phyloP scores from a whole-genome alignment of 495 filamentous ascomycete genomes.

The Penicillium turbatum region DNA sequence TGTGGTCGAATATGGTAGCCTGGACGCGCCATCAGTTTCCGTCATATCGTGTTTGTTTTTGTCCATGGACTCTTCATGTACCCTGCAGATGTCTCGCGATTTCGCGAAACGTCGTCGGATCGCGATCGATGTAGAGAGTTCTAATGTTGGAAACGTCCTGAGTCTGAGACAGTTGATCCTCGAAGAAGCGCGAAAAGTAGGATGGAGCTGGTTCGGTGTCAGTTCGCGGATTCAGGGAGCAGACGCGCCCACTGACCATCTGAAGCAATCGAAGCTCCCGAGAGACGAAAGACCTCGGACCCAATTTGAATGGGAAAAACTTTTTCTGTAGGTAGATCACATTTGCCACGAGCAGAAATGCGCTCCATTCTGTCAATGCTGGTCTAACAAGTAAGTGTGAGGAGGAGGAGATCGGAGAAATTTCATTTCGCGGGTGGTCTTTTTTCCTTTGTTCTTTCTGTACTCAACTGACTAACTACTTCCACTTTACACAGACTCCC shows the following conservation, averaged over 20 bases:
- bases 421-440: too few relatives aligned
- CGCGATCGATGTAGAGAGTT: constrained; percentile 93
- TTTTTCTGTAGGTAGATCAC: constrained; percentile 51
- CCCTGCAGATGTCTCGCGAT: constrained; percentile 90
- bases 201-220: constrained; percentile 74
- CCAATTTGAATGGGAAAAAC: constrained; percentile 95
- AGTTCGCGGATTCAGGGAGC: not conserved
- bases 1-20: constrained; percentile 83
- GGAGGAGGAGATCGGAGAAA: not conserved
- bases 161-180: constrained; percentile 68
- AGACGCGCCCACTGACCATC: constrained; percentile 67
- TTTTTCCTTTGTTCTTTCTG: too few relatives aligned
- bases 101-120: constrained; percentile 83
- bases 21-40: constrained; percentile 21
- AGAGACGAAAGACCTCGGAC: constrained; percentile 83
- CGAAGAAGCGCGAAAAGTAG: constrained; percentile 95
- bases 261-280: constrained; percentile 90
- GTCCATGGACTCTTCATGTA: constrained; percentile 16
- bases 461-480: too few relatives aligned
- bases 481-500: too few relatives aligned
- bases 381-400: not conserved
- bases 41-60: not conserved
- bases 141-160: constrained; percentile 48
- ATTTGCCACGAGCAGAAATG: constrained; percentile 1
- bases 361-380: constrained; percentile 9